Conservation (phyloP, 1,284 basidiomycete genomes). For the Irpex sp. region DNA sequence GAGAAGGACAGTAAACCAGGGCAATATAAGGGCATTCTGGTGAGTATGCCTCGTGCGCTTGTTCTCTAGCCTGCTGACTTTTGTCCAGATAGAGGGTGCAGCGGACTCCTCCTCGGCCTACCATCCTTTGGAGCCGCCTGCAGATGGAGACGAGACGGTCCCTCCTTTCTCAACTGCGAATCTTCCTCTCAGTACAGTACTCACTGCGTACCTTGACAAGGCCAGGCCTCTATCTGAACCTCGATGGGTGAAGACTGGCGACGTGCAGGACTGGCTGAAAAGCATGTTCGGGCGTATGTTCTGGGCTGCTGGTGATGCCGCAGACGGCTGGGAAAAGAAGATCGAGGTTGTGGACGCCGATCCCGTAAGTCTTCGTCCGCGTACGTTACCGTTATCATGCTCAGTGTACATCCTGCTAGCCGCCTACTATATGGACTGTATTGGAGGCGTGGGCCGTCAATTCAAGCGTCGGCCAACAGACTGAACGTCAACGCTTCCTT, state of each 20-base stretch:
- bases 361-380: constrained; percentile 58
- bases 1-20: constrained; percentile 40
- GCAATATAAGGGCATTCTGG: constrained; percentile 71
- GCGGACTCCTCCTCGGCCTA: constrained; percentile 72
- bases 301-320: constrained; percentile 68
- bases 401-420: constrained; percentile 39
- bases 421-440: constrained; percentile 87
- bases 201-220: constrained; percentile 77
- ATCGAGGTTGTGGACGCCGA: constrained; percentile 92
- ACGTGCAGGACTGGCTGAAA: constrained; percentile 89
- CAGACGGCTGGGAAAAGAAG: constrained; percentile 89
- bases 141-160: constrained; percentile 46
- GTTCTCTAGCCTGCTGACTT: constrained; percentile 1
- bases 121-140: constrained; percentile 49
- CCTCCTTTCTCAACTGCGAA: constrained; percentile 61
- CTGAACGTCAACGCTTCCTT: constrained; percentile 83
- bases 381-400: constrained; percentile 11
- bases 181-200: constrained; percentile 48
- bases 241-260: constrained; percentile 93
- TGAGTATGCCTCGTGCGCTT: constrained; percentile 33
- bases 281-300: constrained; percentile 84
- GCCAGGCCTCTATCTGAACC: constrained; percentile 88
- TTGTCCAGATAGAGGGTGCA: constrained; percentile 67
- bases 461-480: constrained; percentile 70
- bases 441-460: constrained; percentile 85